Evolutionary conservation across 2,329 filamentous ascomycete species (phyloP).

Genomic region (Claviceps citrina): DNA sequence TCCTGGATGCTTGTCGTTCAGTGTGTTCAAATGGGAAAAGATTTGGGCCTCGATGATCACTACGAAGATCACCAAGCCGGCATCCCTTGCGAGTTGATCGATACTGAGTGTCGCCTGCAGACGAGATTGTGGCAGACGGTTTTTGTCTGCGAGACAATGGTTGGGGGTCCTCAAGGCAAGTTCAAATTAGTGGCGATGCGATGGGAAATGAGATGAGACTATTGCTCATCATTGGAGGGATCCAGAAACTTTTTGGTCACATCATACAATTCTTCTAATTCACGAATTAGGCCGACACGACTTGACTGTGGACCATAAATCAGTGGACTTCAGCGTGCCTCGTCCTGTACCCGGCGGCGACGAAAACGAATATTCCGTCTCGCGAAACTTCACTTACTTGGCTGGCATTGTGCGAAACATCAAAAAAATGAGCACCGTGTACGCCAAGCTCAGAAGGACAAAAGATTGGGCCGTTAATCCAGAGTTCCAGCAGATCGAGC

Average conservation of each 20-base stretch:
- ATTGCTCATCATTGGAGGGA: not conserved
- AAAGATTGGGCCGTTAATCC: constrained; percentile 81
- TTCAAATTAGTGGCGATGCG: not conserved
- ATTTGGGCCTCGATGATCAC: constrained; percentile 80
- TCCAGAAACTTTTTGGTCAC: not conserved
- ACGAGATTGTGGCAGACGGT: constrained; percentile 83
- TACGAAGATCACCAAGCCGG: constrained; percentile 61
- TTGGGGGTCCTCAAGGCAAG: constrained; percentile 78
- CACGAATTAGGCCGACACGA: constrained; percentile 53
- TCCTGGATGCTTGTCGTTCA: constrained; percentile 95
- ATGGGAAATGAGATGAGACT: not conserved
- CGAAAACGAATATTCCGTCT: constrained; percentile 59
- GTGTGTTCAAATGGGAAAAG: constrained; percentile 83
- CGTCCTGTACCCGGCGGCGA: constrained; percentile 51
- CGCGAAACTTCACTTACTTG: constrained; percentile 72
- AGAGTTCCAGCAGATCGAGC: constrained; percentile 64
- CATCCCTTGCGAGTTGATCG: constrained; percentile 50
- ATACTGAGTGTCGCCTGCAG: constrained; percentile 67
- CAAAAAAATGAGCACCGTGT: constrained; percentile 59
- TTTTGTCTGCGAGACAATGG: constrained; percentile 77
- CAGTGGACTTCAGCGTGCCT: constrained; percentile 58
- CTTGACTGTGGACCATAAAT: constrained; percentile 57
- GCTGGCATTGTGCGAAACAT: constrained; percentile 64
- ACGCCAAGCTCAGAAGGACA: constrained; percentile 57
- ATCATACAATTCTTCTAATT: constrained; percentile 6